Percentiles rank a stretch among this genome's conserved stretches.
Evolutionary conservation across 1,284 basidiomycete genomes (phyloP).

Genomic region (Mycosarcoma maydis): DNA sequence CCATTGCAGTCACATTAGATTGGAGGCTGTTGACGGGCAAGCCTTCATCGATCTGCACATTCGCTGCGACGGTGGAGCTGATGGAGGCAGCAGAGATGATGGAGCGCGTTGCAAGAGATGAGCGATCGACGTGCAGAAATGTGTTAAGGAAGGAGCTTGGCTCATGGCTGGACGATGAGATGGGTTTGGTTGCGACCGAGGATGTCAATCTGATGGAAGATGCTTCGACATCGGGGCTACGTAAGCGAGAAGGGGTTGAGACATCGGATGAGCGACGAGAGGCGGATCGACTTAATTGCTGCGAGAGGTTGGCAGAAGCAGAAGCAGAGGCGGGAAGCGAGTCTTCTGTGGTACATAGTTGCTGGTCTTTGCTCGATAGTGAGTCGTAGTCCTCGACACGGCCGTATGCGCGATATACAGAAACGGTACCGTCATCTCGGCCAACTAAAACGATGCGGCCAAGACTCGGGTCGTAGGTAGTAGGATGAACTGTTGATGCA

Average conservation of each 20-base stretch:
- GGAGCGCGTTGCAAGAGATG: conserved; percentile 20
- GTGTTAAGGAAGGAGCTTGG: conserved; percentile 17
- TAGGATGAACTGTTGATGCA: neutral
- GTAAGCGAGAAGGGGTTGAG: conserved; percentile 19
- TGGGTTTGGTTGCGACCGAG: conserved; percentile 6
- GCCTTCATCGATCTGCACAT: conserved; percentile 43
- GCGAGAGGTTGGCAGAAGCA: conserved; percentile 22
- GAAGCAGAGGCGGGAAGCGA: conserved; percentile 23
- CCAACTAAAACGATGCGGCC: conserved; percentile 34
- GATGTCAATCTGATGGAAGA: conserved; percentile 27
- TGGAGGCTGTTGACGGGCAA: conserved; percentile 21
- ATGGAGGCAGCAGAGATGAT: conserved; percentile 29
- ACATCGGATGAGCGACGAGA: conserved; percentile 28
- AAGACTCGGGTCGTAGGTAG: conserved; percentile 23
- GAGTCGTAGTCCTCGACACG: conserved; percentile 29
- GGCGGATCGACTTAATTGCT: conserved; percentile 5
- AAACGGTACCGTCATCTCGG: conserved; percentile 30
- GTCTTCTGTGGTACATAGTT: conserved; percentile 3
- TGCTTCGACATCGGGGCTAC: conserved; percentile 24
- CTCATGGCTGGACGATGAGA: conserved; percentile 20
- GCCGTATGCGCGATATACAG: conserved; percentile 33
- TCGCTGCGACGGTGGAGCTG: conserved; percentile 26
- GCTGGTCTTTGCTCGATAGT: neutral
- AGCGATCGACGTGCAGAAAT: conserved; percentile 20
- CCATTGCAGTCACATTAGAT: conserved; percentile 35